Base-by-base conservation (phyloP, 768 basidiomycete species). In the Candolleomyces efflorescens region DNA sequence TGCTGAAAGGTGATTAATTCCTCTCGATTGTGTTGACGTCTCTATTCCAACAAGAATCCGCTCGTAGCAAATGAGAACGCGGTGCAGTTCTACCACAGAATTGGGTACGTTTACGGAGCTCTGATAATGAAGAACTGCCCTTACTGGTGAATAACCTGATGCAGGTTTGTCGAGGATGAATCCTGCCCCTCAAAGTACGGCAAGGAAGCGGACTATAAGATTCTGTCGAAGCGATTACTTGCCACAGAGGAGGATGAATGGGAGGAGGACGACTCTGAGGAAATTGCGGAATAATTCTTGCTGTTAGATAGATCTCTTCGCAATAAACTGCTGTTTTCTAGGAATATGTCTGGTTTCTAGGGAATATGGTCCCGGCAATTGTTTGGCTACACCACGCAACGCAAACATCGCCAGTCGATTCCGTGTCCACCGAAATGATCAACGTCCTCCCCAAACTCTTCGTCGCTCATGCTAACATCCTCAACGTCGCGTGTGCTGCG, bases 1-100 rank as follows among this genome's bases (percentile, higher is more conserved):
- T 84, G 1, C 79, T 93, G 62, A 86, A 84, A 79, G 76, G 91
- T 90, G 36, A n/a, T 70, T 58, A 3, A 12, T 9, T 20, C 32
- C 27, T 18, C 22, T 44, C 24, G 9, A 44, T 46, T 27, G 11
- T 13, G n/a, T 13, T 37, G 32, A 5, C 13, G 2, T 12, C 13
- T 44, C 26, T 26, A 13, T 27, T 48, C n/a, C 47, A 43, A 17
- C 22, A 45, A 49, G 3, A 6, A 48, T n/a, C n/a, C 46, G 41
- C 15, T 44, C 54, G 18, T n/a, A 61, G 53, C 22, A 10, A 75
- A 73, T 32, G 49, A 43, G n/a, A 65, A 60, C 9, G 71, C 73
- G 0, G 3, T 63, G 4, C 57, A 62, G 17, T 87, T 90, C 62
- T 91, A 92, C 67, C 61, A 66, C 32, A 65, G 71, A 13, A 67